These are phyloP conservation scores for Oryza punctata DNA, from an alignment of 176 grass and related monocot species.

Conservation along the genomic window DNA sequence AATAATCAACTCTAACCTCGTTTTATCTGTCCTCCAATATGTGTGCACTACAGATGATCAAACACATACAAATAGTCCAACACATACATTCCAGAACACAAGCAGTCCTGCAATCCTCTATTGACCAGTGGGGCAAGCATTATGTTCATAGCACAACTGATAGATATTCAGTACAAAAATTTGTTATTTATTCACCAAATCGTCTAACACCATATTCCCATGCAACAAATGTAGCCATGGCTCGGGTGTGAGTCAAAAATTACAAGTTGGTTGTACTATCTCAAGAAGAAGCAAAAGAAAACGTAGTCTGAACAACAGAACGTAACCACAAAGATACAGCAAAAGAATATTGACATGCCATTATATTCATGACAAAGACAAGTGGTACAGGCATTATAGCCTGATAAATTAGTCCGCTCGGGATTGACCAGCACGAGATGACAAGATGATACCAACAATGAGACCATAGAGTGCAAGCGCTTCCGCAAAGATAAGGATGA, in stretches of 20 bases:
- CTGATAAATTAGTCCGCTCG: slow-evolving; percentile 33
- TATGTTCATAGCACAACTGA: neutral
- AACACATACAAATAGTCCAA: too few relatives aligned
- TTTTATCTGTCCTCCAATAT: neutral
- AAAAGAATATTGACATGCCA: neutral
- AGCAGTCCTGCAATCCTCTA: neutral
- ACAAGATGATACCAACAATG: slow-evolving; percentile 51
- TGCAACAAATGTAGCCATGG: neutral
- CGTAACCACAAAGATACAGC: neutral
- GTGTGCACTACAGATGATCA: neutral
- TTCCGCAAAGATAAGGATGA: slow-evolving; percentile 50
- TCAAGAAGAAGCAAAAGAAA: neutral
- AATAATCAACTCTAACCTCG: neutral
- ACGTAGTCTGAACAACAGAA: neutral
- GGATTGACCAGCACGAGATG: slow-evolving; percentile 49
- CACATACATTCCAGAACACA: neutral
- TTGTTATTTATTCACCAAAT: slow-evolving; percentile 26
- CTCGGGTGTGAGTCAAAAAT: neutral
- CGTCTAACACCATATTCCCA: neutral
- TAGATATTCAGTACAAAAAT: neutral
- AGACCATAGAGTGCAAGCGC: slow-evolving; percentile 50
- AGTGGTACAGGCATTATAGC: neutral
- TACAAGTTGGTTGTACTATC: neutral
- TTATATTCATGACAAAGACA: neutral
- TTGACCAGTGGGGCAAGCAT: neutral